Evolutionary conservation across 2,329 filamentous ascomycete genomes (phyloP).

Genomic region (Hysterium pulicare): DNA sequence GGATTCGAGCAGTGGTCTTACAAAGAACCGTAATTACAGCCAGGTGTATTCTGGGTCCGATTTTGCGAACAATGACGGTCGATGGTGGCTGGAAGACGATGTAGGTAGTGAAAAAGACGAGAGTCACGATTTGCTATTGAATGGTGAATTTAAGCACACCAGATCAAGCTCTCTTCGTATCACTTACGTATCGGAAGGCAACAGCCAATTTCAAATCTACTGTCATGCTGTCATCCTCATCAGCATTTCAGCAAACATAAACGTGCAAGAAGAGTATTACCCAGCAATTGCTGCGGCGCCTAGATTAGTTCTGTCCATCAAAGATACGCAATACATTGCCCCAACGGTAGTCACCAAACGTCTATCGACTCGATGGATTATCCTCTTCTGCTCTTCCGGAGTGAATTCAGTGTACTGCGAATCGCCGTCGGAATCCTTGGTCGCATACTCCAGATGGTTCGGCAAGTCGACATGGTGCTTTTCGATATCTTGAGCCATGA

Average conservation of each 20-base stretch:
- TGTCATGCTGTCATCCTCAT: slow-evolving; percentile 35
- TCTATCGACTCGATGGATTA: slow-evolving; percentile 67
- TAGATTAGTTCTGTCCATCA: slow-evolving; percentile 79
- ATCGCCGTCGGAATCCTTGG: slow-evolving; percentile 19
- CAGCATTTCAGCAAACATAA: slow-evolving; percentile 16
- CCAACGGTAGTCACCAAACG: slow-evolving; percentile 48
- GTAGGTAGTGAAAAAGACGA: slow-evolving; percentile 46
- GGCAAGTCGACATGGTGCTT: slow-evolving; percentile 9
- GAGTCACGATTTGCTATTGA: slow-evolving; percentile 57
- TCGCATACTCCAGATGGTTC: slow-evolving; percentile 14
- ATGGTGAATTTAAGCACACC: slow-evolving; percentile 5
- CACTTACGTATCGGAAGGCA: slow-evolving; percentile 26
- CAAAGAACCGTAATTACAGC: slow-evolving; percentile 33
- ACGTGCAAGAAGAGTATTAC: slow-evolving; percentile 26
- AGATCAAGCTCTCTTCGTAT: background rate
- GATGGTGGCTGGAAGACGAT: slow-evolving; percentile 42
- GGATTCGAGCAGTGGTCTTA: too few species aligned
- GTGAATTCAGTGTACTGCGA: slow-evolving; percentile 50
- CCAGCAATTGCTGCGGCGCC: slow-evolving; percentile 70
- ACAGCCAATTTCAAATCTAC: slow-evolving; percentile 30
- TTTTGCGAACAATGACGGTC: slow-evolving; percentile 39
- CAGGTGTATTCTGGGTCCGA: slow-evolving; percentile 39
- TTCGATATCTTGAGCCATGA: slow-evolving; percentile 14
- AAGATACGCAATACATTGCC: slow-evolving; percentile 67
- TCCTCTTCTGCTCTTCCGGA: slow-evolving; percentile 60